These are phyloP conservation scores for Huntiella savannae DNA, from an alignment of 2,329 filamentous ascomycete species.

Conservation along the genomic window DNA sequence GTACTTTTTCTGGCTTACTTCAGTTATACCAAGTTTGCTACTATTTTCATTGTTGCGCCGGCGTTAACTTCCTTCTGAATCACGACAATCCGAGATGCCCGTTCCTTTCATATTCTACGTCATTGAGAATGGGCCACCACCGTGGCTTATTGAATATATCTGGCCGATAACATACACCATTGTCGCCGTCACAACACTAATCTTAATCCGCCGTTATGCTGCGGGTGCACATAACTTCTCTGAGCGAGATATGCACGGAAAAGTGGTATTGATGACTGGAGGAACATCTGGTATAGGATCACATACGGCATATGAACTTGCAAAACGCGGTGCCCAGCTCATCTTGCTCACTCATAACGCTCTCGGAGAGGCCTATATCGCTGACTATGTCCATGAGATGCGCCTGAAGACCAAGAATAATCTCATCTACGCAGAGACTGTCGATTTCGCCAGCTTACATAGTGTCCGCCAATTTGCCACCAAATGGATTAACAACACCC, in stretches of 20 bases:
- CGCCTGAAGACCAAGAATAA: slow-evolving; percentile 59
- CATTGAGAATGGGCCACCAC: slow-evolving; percentile 29
- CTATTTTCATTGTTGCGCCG: too few species aligned
- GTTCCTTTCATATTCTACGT: slow-evolving; percentile 30
- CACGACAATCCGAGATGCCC: slow-evolving; percentile 24
- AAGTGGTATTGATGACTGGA: slow-evolving; percentile 83
- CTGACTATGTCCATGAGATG: slow-evolving; percentile 82
- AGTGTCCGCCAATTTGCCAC: slow-evolving; percentile 87
- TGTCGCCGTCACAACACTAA: slow-evolving; percentile 21
- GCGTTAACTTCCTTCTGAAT: slow-evolving; percentile 13
- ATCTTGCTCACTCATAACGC: slow-evolving; percentile 72
- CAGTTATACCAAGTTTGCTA: too few species aligned
- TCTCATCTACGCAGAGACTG: slow-evolving; percentile 86
- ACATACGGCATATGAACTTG: slow-evolving; percentile 53
- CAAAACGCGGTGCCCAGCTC: slow-evolving; percentile 69
- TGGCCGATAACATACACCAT: slow-evolving; percentile 24
- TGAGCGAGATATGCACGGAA: slow-evolving; percentile 77
- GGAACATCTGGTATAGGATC: slow-evolving; percentile 88
- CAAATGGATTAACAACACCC: slow-evolving; percentile 92
- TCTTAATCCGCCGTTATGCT: slow-evolving; percentile 51
- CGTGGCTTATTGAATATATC: slow-evolving; percentile 27
- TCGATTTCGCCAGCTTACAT: slow-evolving; percentile 74
- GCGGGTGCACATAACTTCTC: slow-evolving; percentile 54
- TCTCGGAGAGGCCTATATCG: slow-evolving; percentile 68
- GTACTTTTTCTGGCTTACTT: too few species aligned